Evolutionary conservation across 2,329 filamentous ascomycete species (phyloP).

Genomic region (Teratosphaeria viscida): DNA sequence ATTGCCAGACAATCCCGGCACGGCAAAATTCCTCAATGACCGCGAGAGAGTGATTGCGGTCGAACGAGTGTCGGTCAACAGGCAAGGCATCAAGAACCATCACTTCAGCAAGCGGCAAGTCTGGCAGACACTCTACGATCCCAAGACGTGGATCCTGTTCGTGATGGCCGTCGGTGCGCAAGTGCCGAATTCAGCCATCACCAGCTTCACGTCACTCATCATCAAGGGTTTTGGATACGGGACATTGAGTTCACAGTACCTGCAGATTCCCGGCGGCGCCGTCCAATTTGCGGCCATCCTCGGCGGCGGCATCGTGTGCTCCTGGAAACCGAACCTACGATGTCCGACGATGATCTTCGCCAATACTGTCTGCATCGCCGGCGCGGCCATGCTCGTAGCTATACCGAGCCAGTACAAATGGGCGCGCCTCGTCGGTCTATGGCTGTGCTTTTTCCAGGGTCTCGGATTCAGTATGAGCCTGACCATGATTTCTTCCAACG

Average conservation of each 20-base stretch:
- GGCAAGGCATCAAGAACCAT: constrained; percentile 45
- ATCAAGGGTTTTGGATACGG: constrained; percentile 38
- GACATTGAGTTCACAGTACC: constrained; percentile 43
- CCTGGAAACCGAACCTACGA: constrained; percentile 42
- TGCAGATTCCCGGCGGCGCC: constrained; percentile 48
- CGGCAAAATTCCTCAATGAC: constrained; percentile 33
- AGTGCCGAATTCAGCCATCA: constrained; percentile 40
- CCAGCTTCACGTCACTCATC: constrained; percentile 36
- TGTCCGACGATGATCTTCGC: constrained; percentile 48
- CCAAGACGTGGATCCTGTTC: constrained; percentile 51
- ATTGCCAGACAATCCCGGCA: constrained; percentile 36
- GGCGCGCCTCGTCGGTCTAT: constrained; percentile 47
- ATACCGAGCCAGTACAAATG: constrained; percentile 43
- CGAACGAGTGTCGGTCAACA: constrained; percentile 41
- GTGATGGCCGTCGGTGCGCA: constrained; percentile 54
- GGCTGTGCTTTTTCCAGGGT: constrained; percentile 47
- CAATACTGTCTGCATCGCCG: constrained; percentile 46
- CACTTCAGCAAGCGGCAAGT: constrained; percentile 33
- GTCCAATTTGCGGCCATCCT: constrained; percentile 47
- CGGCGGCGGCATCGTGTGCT: constrained; percentile 42
- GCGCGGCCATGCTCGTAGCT: constrained; percentile 42
- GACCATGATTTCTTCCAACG: constrained; percentile 44
- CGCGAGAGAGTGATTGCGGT: constrained; percentile 39
- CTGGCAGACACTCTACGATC: constrained; percentile 39
- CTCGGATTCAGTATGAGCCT: constrained; percentile 44